These are phyloP conservation scores for Achaetomium macrosporum DNA, from an alignment of 2,329 filamentous ascomycete species.

Conservation along the genomic window DNA sequence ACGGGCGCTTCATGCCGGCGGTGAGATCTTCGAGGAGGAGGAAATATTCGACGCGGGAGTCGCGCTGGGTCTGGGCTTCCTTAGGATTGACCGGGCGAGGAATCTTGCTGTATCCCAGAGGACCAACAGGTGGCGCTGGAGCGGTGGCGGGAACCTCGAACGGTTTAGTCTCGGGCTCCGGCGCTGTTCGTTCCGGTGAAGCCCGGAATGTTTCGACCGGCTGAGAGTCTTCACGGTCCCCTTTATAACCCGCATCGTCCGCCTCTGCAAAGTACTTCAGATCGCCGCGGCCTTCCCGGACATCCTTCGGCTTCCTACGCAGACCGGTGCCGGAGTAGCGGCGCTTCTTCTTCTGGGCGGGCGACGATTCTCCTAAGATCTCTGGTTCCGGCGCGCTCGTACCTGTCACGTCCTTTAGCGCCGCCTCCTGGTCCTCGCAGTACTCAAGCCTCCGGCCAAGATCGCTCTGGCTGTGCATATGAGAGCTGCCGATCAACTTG, in stretches of 20 bases:
- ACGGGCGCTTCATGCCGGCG: slow-evolving; percentile 91
- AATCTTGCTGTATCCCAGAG: slow-evolving; percentile 38
- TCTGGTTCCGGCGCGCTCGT: slow-evolving; percentile 61
- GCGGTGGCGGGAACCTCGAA: not conserved
- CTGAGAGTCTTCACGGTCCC: slow-evolving; percentile 50
- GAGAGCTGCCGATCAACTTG: slow-evolving; percentile 9
- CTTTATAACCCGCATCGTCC: slow-evolving; percentile 73
- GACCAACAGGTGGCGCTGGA: slow-evolving; percentile 27
- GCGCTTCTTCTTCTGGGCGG: slow-evolving; percentile 50
- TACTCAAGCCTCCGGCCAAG: slow-evolving; percentile 17
- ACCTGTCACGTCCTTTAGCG: slow-evolving; percentile 52
- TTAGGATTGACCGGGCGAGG: slow-evolving; percentile 67
- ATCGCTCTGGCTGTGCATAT: slow-evolving; percentile 25
- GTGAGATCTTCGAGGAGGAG: slow-evolving; percentile 90
- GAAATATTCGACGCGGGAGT: slow-evolving; percentile 80
- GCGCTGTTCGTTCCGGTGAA: slow-evolving; percentile 1
- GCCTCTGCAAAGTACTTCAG: slow-evolving; percentile 90
- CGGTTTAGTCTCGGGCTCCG: not conserved
- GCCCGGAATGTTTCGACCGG: slow-evolving; percentile 10
- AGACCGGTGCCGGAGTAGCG: slow-evolving; percentile 86
- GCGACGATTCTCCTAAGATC: slow-evolving; percentile 40
- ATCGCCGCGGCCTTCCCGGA: slow-evolving; percentile 64
- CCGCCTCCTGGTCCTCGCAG: slow-evolving; percentile 32
- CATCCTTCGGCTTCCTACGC: slow-evolving; percentile 65
- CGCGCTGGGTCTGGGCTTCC: slow-evolving; percentile 60